Evolutionary conservation across 2,329 filamentous ascomycete species (phyloP), one percentile per base, ranked within the genome.

Genomic region (Metarhizium sp.): DNA sequence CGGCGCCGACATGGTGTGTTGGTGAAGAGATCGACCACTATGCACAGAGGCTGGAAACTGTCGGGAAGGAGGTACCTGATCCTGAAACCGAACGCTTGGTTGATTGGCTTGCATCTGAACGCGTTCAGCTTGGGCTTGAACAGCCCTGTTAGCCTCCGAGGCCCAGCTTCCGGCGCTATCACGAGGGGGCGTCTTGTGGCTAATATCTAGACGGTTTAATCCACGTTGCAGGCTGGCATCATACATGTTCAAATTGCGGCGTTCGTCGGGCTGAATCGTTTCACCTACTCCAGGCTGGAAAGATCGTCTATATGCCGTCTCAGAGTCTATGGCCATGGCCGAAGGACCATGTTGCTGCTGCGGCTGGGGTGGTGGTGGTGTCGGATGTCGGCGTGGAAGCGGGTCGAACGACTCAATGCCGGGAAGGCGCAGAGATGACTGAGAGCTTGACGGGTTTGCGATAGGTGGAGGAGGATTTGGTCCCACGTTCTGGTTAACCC

Each of bases 321-420:
- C 68, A 38, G 72, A 63, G 61, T 95, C 90, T 10, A 91, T 72
- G 65, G 87, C 81, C 88, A 94, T 92, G 0, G 90, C 88, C 53
- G 88, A 91, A 2, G 82, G 77, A 54, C 80, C 79, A 50, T 86
- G 82, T 51, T 82, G 79, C 2, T 82, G 80, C 10, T 16, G 38
- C 38, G 8, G 38, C 38, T 13, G 38, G 5, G 11, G 38, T 11
- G 38, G 38, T 1, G 82, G 80, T 7, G 86, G 84, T 0, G 87
- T 82, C 13, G 76, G 68, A 1, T 84, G 79, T 20, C 80, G 50
- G 10, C 56, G 80, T 56, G 81, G 80, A 29, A 88, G 76, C 55
- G 89, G 85, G 64, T 92, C 90, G 63, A 96, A 96, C 16, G 90
- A 95, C 67, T 95, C 90, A 61, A 96, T 96, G 14, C 92, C 91